Base-by-base conservation (phyloP, 2,329 filamentous ascomycete genomes). In the Parastagonospora nodorum region DNA sequence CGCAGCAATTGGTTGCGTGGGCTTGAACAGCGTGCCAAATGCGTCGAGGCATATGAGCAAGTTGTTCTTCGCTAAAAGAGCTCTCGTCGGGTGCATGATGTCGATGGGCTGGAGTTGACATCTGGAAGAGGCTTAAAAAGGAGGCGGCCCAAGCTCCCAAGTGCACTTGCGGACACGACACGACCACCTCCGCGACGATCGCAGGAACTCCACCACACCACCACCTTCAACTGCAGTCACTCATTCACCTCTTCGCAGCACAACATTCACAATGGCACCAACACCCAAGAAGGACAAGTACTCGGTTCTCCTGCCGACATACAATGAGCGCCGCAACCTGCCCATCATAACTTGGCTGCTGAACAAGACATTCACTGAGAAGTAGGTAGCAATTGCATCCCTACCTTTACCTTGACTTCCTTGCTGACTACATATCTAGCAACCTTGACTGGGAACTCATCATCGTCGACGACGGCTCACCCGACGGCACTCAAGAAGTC, bases 261-360 rank as follows among this genome's bases (percentile, higher is more conserved):
- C 51, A 49, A 44, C 56, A 45, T 42, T 43, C 54, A 63, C 57
- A 12, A 73, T 73, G 68, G 60, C 67, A 35, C 63, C 63, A 11
- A 63, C 55, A 48, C 67, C 74, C 42, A 62, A 74, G 42, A 78
- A 81, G 61, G 82, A 94, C 82, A 96, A 93, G 79, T 99, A 97
- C 84, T 96, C 93, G 63, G 88, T 99, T 73, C 93, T 99, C 72
- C 86, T 99, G 60, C 94, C 94, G 50, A 99, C 94, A 56, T 99
- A 96, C 85, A 97, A 99, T 76, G 94, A 99, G 84, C 90, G 94
- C 73, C 87, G 87, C 76, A 99, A 99, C 79, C 86, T 99, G 63
- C 94, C 94, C 68, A 94, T 99, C 74, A 91, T 97, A 73, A 85
- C 88, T 69, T 97, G 92, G 90, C 81, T 99, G 75, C 84, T 99